These are phyloP conservation scores for Mycena epipterygia DNA, from an alignment of 768 basidiomycete genomes.

Conservation along the genomic window DNA sequence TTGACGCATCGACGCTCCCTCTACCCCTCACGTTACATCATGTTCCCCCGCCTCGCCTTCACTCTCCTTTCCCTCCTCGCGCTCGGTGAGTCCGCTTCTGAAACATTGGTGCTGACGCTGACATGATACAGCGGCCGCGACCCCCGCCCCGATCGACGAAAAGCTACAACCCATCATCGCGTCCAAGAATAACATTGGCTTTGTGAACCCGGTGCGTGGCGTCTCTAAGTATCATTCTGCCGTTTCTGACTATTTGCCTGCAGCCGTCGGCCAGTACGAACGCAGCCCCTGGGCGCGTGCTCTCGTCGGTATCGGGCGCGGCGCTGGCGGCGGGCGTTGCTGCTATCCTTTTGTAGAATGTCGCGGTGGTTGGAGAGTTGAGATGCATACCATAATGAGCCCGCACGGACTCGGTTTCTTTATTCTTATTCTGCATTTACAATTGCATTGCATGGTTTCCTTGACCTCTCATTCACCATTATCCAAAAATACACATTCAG, in stretches of 20 bases:
- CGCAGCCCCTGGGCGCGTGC: constrained; percentile 10
- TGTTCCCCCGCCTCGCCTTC: constrained; percentile 21
- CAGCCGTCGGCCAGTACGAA: constrained; percentile 27
- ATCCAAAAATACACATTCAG: constrained; percentile 26
- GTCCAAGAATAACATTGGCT: constrained; percentile 42
- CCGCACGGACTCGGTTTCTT: constrained; percentile 22
- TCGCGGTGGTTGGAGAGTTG: background rate
- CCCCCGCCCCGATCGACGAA: constrained; percentile 41
- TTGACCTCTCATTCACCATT: too few relatives aligned
- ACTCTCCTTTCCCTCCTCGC: constrained; percentile 14
- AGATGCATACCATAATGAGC: constrained; percentile 31
- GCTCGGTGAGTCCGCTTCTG: constrained; percentile 7
- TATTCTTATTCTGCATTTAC: constrained; percentile 2
- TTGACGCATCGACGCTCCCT: constrained; percentile 27
- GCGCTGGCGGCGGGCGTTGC: constrained; percentile 13
- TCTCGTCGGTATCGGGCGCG: constrained; percentile 1
- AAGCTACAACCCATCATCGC: constrained; percentile 42
- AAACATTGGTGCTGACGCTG: background rate
- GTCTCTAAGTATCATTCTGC: background rate
- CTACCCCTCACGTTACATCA: background rate
- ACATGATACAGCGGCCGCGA: constrained; percentile 23
- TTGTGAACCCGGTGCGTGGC: constrained; percentile 35
- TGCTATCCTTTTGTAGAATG: background rate
- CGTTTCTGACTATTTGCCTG: background rate
- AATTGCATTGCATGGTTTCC: constrained; percentile 8